phyloP scores from a whole-genome alignment of 345 rosid genomes.

The Eucalyptus sideroxylon region DNA sequence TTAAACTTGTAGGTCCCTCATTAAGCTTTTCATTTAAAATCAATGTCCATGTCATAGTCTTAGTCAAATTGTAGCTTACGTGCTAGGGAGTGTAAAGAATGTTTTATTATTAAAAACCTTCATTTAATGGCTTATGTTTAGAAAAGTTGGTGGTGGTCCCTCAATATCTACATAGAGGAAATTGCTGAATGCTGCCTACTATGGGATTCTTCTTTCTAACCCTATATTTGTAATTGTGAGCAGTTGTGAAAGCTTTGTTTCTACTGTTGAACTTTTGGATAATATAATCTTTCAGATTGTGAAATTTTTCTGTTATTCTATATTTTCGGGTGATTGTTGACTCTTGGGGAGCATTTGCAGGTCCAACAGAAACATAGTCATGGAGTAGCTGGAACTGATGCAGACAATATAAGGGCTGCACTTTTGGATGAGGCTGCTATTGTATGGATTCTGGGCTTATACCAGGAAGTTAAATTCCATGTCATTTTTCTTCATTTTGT shows the following conservation, averaged over 20 bases:
- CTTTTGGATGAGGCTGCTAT: slow-evolving; percentile 84
- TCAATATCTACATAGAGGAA: neutral
- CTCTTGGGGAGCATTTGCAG: slow-evolving; percentile 21
- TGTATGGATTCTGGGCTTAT: slow-evolving; percentile 27
- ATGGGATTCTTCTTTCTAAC: neutral
- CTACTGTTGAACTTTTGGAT: neutral
- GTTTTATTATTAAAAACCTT: neutral
- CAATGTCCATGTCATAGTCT: neutral
- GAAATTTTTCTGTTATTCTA: neutral
- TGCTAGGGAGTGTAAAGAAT: neutral
- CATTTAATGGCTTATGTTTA: neutral
- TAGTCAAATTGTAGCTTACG: neutral
- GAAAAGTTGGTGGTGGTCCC: neutral
- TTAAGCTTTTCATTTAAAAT: neutral
- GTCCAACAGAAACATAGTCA: slow-evolving; percentile 78
- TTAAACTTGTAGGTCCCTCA: neutral
- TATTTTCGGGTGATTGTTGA: neutral
- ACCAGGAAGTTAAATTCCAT: neutral
- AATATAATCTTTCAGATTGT: neutral
- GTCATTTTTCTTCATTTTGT: neutral
- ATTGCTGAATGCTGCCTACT: neutral
- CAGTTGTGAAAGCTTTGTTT: neutral
- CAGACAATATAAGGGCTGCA: slow-evolving; percentile 63
- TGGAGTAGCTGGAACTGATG: slow-evolving; percentile 54
- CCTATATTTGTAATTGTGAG: neutral